Percentiles rank a stretch among this genome's conserved stretches.
phyloP scores from a whole-genome alignment of 2,329 filamentous ascomycete genomes.

The Colletotrichum spinosum region DNA sequence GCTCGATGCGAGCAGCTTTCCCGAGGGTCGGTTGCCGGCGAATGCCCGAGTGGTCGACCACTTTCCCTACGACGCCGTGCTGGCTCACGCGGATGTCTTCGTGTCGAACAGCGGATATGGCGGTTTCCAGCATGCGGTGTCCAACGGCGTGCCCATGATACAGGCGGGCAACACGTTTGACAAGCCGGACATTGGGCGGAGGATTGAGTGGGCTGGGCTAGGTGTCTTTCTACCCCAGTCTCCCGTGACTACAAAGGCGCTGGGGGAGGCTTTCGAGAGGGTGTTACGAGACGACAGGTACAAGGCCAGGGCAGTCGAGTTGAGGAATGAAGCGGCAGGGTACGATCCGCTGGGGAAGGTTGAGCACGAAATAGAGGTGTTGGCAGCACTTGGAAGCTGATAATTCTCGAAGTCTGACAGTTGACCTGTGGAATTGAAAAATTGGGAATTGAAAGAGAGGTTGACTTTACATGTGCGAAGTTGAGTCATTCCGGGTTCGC shows the following conservation, averaged over 20 bases:
- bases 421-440: no score
- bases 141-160: conserved; percentile 60
- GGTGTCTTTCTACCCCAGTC: conserved; percentile 44
- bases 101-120: conserved; percentile 63
- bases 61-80: conserved; percentile 59
- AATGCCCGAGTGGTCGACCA: conserved; percentile 60
- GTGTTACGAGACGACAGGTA: conserved; percentile 38
- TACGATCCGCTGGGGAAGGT: conserved; percentile 6
- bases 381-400: background rate
- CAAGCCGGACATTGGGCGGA: conserved; percentile 44
- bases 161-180: conserved; percentile 55
- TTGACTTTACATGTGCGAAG: no score
- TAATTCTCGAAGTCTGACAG: no score
- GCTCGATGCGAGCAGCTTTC: background rate
- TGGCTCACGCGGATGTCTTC: conserved; percentile 58
- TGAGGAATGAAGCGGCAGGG: conserved; percentile 37
- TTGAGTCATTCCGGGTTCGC: no score
- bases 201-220: conserved; percentile 39
- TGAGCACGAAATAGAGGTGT: conserved; percentile 8
- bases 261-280: conserved; percentile 37
- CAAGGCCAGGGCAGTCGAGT: conserved; percentile 37
- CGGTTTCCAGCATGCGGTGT: conserved; percentile 57
- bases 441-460: no score
- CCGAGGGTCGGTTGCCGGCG: conserved; percentile 47
- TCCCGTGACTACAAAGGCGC: conserved; percentile 38